Percentiles rank a stretch among this genome's conserved stretches.
These are phyloP conservation scores for Solanum clarkiae DNA, from an alignment of 257 asterid genomes.

Conservation along the genomic window DNA sequence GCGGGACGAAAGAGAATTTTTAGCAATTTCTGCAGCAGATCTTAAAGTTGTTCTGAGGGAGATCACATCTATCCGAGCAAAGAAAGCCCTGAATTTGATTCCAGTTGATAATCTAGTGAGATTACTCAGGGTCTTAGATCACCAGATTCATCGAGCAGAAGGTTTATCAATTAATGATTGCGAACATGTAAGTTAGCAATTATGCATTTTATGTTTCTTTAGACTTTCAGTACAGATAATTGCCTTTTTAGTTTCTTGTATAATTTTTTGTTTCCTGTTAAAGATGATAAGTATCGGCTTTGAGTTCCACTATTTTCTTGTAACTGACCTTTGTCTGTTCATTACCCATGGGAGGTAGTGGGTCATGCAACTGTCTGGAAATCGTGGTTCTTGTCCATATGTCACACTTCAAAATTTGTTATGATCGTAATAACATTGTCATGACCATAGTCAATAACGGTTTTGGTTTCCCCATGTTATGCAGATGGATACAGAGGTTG, in stretches of 20 bases:
- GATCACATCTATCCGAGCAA: constrained; percentile 58
- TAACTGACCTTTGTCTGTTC: not conserved
- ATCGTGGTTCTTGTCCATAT: not conserved
- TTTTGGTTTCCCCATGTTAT: constrained; percentile 12
- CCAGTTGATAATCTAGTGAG: constrained; percentile 65
- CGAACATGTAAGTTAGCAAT: constrained; percentile 56
- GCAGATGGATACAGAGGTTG: constrained; percentile 81
- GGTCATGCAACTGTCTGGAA: not conserved
- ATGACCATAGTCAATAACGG: not conserved
- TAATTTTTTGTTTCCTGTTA: not conserved
- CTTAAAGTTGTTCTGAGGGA: constrained; percentile 66
- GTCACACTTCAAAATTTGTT: not conserved
- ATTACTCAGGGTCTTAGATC: constrained; percentile 69
- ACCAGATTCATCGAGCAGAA: constrained; percentile 93
- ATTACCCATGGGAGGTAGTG: not conserved
- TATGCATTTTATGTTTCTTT: not conserved
- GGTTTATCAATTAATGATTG: constrained; percentile 78
- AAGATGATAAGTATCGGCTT: not conserved
- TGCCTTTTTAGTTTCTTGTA: not conserved
- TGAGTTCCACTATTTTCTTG: not conserved
- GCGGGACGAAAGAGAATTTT: constrained; percentile 80
- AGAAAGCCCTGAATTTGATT: constrained; percentile 60
- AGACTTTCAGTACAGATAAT: not conserved
- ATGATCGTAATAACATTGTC: not conserved
- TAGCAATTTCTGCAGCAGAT: constrained; percentile 57